Evolutionary conservation across 306 rosid genomes (phyloP).

Genomic region (Quercus mongolica): DNA sequence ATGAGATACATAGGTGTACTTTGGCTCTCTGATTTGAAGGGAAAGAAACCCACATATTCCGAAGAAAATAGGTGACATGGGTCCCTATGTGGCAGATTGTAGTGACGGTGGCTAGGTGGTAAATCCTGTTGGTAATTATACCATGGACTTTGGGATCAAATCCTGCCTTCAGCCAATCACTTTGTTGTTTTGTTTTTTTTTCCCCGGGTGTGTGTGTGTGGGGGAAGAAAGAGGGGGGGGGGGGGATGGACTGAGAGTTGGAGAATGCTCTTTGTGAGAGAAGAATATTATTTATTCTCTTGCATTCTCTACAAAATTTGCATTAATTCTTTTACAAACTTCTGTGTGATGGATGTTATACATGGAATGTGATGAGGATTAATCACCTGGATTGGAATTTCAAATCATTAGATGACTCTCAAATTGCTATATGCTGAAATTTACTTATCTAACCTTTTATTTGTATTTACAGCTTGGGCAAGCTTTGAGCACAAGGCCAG

Average conservation of each 20-base stretch:
- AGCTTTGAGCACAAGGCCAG: slow-evolving; percentile 97
- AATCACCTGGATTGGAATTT: neutral
- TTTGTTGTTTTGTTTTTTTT: too few species aligned
- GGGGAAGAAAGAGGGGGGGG: neutral
- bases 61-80: neutral
- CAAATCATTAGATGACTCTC: neutral
- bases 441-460: slow-evolving; percentile 18
- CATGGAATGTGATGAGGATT: neutral
- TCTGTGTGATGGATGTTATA: neutral
- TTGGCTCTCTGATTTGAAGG: neutral
- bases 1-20: neutral
- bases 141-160: neutral
- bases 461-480: slow-evolving; percentile 85
- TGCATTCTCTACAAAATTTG: too few species aligned
- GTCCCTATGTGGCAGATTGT: neutral
- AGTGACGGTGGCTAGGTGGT: neutral
- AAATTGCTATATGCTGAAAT: neutral
- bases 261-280: neutral
- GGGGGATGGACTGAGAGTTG: neutral
- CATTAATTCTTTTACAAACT: neutral
- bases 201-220: too few species aligned
- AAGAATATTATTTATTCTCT: too few species aligned
- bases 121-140: neutral
- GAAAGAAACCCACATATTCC: neutral
- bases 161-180: neutral